Conservation (phyloP, 768 basidiomycete species). For the Candolleomyces aberdarensis region DNA sequence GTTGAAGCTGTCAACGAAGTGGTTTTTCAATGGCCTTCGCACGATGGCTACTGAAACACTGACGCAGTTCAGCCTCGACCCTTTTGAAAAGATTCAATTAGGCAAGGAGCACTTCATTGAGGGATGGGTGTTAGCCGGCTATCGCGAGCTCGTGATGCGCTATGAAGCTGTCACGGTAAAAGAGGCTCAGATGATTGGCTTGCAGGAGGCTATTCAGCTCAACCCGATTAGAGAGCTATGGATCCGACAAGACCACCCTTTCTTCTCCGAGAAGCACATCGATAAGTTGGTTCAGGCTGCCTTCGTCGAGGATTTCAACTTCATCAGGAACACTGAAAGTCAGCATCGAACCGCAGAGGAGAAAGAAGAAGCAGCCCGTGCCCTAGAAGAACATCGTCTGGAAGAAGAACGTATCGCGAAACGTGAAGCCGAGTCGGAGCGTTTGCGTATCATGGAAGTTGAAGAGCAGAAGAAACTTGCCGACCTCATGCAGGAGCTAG, state of each 20-base stretch:
- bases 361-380: too few species aligned
- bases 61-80: not conserved
- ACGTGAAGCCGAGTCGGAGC: too few species aligned
- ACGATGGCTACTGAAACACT: slow-evolving; percentile 25
- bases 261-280: too few species aligned
- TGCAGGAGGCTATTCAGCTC: not conserved
- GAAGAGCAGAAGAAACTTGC: too few species aligned
- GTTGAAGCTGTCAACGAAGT: slow-evolving; percentile 35
- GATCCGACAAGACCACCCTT: not conserved
- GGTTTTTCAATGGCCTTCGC: slow-evolving; percentile 29
- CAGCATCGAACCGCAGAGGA: too few species aligned
- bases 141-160: not conserved
- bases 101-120: slow-evolving; percentile 53
- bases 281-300: too few species aligned
- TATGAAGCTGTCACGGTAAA: not conserved
- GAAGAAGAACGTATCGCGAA: too few species aligned
- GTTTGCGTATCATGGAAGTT: too few species aligned
- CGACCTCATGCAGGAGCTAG: too few species aligned
- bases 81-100: slow-evolving; percentile 33
- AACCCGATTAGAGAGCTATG: not conserved
- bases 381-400: too few species aligned
- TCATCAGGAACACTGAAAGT: too few species aligned
- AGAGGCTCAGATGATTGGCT: not conserved
- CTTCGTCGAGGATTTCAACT: too few species aligned
- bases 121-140: slow-evolving; percentile 7